phyloP scores from a whole-genome alignment of 768 basidiomycete species.

The Tylopilus felleus region DNA sequence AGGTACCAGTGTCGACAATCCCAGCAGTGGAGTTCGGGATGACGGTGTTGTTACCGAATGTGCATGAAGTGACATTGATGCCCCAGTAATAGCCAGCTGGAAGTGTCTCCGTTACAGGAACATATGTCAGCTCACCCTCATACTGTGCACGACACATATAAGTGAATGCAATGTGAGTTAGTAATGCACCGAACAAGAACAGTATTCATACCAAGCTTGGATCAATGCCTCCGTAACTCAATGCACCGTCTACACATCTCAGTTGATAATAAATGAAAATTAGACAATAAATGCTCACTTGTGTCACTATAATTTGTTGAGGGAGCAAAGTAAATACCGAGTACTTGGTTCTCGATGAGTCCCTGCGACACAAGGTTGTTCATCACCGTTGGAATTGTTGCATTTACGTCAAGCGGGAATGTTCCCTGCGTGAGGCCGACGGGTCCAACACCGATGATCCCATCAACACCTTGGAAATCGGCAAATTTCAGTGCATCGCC shows the following conservation, averaged over 20 bases:
- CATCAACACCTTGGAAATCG: slow-evolving; percentile 22
- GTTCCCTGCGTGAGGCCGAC: slow-evolving; percentile 13
- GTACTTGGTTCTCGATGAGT: slow-evolving; percentile 10
- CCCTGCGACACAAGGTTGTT: slow-evolving; percentile 23
- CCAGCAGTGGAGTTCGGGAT: slow-evolving; percentile 25
- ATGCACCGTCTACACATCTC: slow-evolving; percentile 19
- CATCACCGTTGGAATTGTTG: slow-evolving; percentile 24
- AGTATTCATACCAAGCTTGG: slow-evolving; percentile 8
- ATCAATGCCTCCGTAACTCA: slow-evolving; percentile 27
- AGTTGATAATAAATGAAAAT: neutral
- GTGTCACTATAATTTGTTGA: slow-evolving; percentile 12
- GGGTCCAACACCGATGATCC: slow-evolving; percentile 29
- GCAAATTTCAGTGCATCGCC: slow-evolving; percentile 16
- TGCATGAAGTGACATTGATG: slow-evolving; percentile 21
- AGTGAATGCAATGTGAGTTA: neutral
- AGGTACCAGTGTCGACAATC: slow-evolving; percentile 30
- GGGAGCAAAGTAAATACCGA: slow-evolving; percentile 25
- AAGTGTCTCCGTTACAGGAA: slow-evolving; percentile 24
- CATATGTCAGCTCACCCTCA: slow-evolving; percentile 21
- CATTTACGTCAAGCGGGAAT: neutral
- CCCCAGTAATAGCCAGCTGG: slow-evolving; percentile 30
- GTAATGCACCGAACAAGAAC: neutral
- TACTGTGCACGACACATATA: slow-evolving; percentile 12
- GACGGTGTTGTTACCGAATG: slow-evolving; percentile 12
- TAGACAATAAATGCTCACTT: slow-evolving; percentile 5